phyloP scores from a whole-genome alignment of 352 stramenopile species.

The Elongisporangium anandrum region DNA sequence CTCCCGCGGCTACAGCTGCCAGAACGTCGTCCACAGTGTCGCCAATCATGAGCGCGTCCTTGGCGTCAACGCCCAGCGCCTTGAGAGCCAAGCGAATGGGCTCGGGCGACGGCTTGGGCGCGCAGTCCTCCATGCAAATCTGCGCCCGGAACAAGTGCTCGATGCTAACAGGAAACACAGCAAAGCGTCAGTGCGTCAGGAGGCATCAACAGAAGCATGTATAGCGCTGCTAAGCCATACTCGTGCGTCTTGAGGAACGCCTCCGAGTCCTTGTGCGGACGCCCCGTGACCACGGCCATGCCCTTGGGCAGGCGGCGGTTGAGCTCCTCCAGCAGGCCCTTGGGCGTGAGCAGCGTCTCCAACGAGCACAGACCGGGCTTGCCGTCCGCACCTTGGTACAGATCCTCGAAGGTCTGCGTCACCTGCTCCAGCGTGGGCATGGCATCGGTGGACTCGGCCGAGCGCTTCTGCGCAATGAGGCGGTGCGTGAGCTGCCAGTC shows the following conservation, averaged over 20 bases:
- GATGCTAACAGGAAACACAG: conserved; percentile 58
- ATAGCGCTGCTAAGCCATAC: conserved; percentile 13
- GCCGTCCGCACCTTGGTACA: conserved; percentile 89
- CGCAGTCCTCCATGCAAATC: conserved; percentile 96
- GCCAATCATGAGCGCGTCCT: conserved; percentile 89
- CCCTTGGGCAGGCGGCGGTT: conserved; percentile 75
- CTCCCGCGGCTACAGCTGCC: conserved; percentile 73
- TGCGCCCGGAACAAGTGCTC: conserved; percentile 84
- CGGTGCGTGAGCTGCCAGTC: conserved; percentile 95
- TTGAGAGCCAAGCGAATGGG: conserved; percentile 85
- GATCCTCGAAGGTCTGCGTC: conserved; percentile 91
- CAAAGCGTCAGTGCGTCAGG: background rate
- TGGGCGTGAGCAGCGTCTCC: conserved; percentile 90
- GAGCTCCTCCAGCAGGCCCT: conserved; percentile 81
- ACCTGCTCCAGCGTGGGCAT: conserved; percentile 86
- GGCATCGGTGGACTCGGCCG: conserved; percentile 1
- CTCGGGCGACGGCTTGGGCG: conserved; percentile 92
- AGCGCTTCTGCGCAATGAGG: conserved; percentile 56
- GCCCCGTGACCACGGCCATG: conserved; percentile 91
- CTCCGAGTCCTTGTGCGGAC: conserved; percentile 91
- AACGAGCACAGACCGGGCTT: conserved; percentile 83
- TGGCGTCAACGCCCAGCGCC: conserved; percentile 66
- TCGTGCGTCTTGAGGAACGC: conserved; percentile 90
- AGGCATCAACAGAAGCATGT: background rate
- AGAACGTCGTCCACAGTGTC: conserved; percentile 96